Evolutionary conservation across 2,329 filamentous ascomycete species (phyloP), one percentile per base, ranked within the genome.

Genomic region (Leptodontidium sp.): DNA sequence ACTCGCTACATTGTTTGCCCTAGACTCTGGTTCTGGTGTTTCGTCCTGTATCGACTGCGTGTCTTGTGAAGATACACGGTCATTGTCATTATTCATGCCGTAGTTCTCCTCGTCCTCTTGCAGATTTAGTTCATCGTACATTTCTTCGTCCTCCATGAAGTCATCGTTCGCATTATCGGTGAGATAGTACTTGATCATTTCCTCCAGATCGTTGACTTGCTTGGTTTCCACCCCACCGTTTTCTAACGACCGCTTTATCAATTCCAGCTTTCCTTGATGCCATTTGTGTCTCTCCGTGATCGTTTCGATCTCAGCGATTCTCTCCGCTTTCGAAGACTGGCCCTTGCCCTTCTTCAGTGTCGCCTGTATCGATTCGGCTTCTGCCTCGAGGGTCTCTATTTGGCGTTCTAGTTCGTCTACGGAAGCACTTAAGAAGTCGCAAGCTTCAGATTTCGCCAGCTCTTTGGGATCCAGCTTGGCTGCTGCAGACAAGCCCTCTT

Each of bases 391-490:
- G 35, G 89, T 87, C 83, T 99, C 96, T 79, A 98, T 96, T 82
- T 98, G 94, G 75, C 92, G 91, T 78, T 97, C 94, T 68, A 99
- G 88, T 79, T 97, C 93, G 78, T 98, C 94, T 65, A 98, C 93
- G 88, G 93, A 94, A 68, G 84, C 87, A 71, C 90, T 90, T 57
- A 99, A 84, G 82, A 98, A 98, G 67, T 97, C 91, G 82, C 91
- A 89, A 38, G 92, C 87, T 76, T 98, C 95, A 71, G 92, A 85
- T 82, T 97, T 97, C 79, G 97, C 95, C 80, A 97, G 93, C 81
- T 98, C 96, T 80, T 94, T 97, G n/a, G 96, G 96, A 82, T 99
- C 96, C 72, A 98, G 87, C 81, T 97, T 97, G 62, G 93, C 91
- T 32, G 94, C 93, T 64, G 95, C 93, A 72, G 93, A 96, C 73